Conservation (phyloP, 1,139 yeast species). For the Kazachstania sp. region DNA sequence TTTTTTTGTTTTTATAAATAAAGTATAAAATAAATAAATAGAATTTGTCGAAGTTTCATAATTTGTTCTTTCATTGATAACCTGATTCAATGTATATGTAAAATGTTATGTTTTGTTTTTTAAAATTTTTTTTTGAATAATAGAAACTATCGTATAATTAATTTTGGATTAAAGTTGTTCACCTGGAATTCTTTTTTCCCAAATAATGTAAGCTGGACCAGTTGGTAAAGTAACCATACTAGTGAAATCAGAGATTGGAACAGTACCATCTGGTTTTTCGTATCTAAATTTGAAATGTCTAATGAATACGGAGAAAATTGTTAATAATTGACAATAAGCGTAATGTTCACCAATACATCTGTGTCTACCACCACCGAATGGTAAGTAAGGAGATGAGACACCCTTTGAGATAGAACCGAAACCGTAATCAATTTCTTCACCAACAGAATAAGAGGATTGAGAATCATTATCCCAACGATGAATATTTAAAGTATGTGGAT, state of each 20-base stretch:
- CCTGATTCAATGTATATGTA: background rate
- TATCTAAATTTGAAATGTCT: slow-evolving; percentile 73
- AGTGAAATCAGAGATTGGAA: slow-evolving; percentile 78
- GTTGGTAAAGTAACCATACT: slow-evolving; percentile 91
- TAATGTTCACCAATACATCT: slow-evolving; percentile 99
- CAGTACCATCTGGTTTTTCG: slow-evolving; percentile 41
- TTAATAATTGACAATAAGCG: slow-evolving; percentile 90
- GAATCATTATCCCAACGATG: slow-evolving; percentile 73
- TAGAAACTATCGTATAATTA: too few relatives aligned
- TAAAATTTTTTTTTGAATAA: background rate
- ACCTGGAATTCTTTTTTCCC: slow-evolving; percentile 52
- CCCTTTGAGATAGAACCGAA: slow-evolving; percentile 95
- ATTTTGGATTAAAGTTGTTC: slow-evolving; percentile 1
- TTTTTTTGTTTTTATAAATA: background rate
- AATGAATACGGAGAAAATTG: slow-evolving; percentile 66
- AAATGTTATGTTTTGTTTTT: too few relatives aligned
- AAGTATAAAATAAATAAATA: background rate
- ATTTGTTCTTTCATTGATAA: background rate
- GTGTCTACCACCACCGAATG: slow-evolving; percentile 99
- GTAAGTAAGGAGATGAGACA: slow-evolving; percentile 89
- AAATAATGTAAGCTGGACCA: slow-evolving; percentile 67
- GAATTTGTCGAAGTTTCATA: background rate
- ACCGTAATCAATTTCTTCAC: slow-evolving; percentile 76
- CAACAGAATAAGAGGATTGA: slow-evolving; percentile 33
- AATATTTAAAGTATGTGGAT: slow-evolving; percentile 64